Conservation (phyloP, 176 grass and related monocot species). For the Ananas comosus region DNA sequence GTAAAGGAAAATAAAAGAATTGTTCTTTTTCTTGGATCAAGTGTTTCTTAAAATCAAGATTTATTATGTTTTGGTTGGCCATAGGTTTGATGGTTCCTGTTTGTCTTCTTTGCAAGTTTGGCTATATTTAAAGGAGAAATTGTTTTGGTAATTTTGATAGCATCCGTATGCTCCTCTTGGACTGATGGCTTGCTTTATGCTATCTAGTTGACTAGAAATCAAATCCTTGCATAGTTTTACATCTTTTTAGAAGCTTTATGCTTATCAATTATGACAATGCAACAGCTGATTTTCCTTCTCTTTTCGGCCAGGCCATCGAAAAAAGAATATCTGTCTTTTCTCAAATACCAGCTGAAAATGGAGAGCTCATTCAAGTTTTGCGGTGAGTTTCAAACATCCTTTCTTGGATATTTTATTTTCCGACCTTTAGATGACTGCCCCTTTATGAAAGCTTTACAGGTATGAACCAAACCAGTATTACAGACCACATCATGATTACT, state of each 20-base stretch:
- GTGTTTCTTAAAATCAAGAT: too few species aligned
- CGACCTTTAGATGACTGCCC: neutral
- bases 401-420: neutral
- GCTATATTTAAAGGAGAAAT: too few species aligned
- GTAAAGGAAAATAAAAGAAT: too few species aligned
- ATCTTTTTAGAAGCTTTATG: neutral
- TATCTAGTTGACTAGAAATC: too few species aligned
- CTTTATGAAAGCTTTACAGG: constrained; percentile 35
- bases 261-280: neutral
- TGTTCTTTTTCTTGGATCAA: too few species aligned
- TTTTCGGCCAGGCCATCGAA: constrained; percentile 58
- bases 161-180: too few species aligned
- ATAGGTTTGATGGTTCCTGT: too few species aligned
- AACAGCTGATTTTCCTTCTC: constrained; percentile 8
- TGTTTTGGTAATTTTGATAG: too few species aligned
- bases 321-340: constrained; percentile 82
- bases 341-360: constrained; percentile 84
- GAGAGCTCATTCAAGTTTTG: constrained; percentile 83
- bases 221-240: too few species aligned
- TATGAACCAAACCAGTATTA: constrained; percentile 79
- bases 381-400: constrained; percentile 25
- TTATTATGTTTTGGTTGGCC: too few species aligned
- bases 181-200: too few species aligned
- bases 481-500: constrained; percentile 84
- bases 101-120: too few species aligned